These are phyloP conservation scores for Vairimorpha ceranae DNA, from an alignment of 371 early-diverging fungal species.

Conservation along the genomic window DNA sequence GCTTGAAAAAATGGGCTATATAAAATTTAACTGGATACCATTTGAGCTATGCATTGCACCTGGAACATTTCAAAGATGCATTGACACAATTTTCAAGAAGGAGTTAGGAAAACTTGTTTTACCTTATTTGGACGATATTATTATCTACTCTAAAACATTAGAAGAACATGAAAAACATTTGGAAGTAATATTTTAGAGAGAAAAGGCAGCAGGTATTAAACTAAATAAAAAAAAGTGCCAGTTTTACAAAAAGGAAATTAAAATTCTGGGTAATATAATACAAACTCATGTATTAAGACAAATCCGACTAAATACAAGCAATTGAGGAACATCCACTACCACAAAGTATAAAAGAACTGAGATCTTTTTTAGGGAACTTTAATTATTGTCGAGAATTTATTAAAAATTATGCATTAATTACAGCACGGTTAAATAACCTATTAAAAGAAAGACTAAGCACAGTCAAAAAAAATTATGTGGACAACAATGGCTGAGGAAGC, in stretches of 20 bases:
- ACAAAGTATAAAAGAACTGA: conserved; percentile 4
- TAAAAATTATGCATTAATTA: background rate
- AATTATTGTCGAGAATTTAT: background rate
- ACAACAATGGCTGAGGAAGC: background rate
- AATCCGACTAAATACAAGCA: conserved; percentile 20
- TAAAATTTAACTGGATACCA: conserved; percentile 27
- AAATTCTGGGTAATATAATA: conserved; percentile 26
- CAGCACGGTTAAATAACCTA: background rate
- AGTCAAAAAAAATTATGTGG: background rate
- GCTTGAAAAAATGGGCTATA: conserved; percentile 28
- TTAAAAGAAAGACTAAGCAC: background rate
- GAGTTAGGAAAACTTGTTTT: background rate
- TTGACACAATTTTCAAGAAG: conserved; percentile 32
- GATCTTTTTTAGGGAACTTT: conserved; percentile 24
- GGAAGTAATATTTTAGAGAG: background rate
- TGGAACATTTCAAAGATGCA: conserved; percentile 7
- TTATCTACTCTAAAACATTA: conserved; percentile 17
- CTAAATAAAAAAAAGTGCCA: conserved; percentile 10
- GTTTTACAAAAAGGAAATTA: conserved; percentile 19
- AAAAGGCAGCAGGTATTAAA: background rate
- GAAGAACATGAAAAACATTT: conserved; percentile 25
- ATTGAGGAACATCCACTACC: background rate
- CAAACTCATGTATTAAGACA: background rate
- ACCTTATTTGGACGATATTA: background rate
- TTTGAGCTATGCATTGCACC: conserved; percentile 1